phyloP scores from a whole-genome alignment of 768 basidiomycete species.

The Lactarius trivialis region DNA sequence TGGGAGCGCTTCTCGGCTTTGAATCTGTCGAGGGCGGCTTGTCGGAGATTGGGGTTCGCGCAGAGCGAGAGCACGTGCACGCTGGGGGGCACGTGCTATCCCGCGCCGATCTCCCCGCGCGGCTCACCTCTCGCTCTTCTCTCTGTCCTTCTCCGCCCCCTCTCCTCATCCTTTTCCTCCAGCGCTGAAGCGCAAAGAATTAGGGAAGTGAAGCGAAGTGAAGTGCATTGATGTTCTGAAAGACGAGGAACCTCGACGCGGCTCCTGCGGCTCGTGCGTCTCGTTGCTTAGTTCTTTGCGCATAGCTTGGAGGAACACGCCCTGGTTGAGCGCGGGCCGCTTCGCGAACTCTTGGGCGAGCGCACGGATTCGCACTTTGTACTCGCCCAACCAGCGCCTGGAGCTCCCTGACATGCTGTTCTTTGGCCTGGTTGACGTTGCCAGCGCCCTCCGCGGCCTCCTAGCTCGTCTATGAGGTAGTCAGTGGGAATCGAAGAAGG shows the following conservation, averaged over 20 bases:
- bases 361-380: constrained; percentile 43
- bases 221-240: background rate
- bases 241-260: constrained; percentile 36
- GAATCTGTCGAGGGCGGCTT: constrained; percentile 67
- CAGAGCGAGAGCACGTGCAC: constrained; percentile 60
- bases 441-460: constrained; percentile 33
- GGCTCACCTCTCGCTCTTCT: constrained; percentile 63
- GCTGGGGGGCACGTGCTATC: constrained; percentile 66
- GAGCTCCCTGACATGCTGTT: constrained; percentile 45
- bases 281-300: constrained; percentile 35
- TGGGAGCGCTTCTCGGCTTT: constrained; percentile 82
- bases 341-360: constrained; percentile 46
- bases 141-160: constrained; percentile 35
- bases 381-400: constrained; percentile 49
- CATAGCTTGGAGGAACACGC: constrained; percentile 33
- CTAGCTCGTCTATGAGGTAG: constrained; percentile 47
- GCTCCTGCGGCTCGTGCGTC: constrained; percentile 28
- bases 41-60: constrained; percentile 77
- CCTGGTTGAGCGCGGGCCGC: constrained; percentile 27
- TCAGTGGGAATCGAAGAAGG: background rate
- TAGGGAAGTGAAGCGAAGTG: background rate
- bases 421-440: constrained; percentile 33
- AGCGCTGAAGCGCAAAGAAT: constrained; percentile 35
- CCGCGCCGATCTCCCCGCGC: constrained; percentile 66
- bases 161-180: constrained; percentile 34